Conservation (phyloP, 352 stramenopile species). For the Phytophthora chlamydospora region DNA sequence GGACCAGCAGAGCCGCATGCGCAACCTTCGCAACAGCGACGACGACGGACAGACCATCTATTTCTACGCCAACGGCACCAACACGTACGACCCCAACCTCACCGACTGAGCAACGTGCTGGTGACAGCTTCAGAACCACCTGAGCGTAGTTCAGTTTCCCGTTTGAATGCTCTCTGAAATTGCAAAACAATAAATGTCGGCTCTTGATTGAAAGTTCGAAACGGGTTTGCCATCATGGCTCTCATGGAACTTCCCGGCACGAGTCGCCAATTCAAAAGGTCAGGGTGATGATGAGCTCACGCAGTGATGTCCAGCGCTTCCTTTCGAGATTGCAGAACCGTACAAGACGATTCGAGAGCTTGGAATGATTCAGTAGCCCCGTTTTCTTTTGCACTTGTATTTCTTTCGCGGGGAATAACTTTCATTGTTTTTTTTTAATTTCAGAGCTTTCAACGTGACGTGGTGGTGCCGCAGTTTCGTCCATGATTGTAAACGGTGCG, state of each 20-base stretch:
- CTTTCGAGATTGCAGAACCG: conserved; percentile 42
- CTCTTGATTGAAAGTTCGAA: background rate
- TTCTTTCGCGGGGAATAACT: no score
- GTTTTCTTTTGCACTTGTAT: no score
- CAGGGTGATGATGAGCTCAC: no score
- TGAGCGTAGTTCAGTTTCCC: conserved; percentile 5
- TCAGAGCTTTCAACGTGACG: no score
- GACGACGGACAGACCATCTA: conserved; percentile 22
- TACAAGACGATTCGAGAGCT: conserved; percentile 61
- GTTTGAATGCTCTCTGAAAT: conserved; percentile 12
- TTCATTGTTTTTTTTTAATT: no score
- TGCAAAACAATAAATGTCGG: conserved; percentile 7
- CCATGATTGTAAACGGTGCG: no score
- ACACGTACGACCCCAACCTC: conserved; percentile 26
- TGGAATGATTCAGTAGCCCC: conserved; percentile 9
- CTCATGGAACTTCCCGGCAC: no score
- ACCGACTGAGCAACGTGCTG: no score
- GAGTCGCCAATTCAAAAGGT: no score
- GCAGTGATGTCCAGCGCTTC: no score
- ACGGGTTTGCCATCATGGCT: no score
- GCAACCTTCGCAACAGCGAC: background rate
- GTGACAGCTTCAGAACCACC: background rate
- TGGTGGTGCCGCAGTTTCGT: no score
- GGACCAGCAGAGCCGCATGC: conserved; percentile 13
- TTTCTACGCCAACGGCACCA: conserved; percentile 43